phyloP scores from a whole-genome alignment of 106 monocot genomes.

The Dendrobium officinale region DNA sequence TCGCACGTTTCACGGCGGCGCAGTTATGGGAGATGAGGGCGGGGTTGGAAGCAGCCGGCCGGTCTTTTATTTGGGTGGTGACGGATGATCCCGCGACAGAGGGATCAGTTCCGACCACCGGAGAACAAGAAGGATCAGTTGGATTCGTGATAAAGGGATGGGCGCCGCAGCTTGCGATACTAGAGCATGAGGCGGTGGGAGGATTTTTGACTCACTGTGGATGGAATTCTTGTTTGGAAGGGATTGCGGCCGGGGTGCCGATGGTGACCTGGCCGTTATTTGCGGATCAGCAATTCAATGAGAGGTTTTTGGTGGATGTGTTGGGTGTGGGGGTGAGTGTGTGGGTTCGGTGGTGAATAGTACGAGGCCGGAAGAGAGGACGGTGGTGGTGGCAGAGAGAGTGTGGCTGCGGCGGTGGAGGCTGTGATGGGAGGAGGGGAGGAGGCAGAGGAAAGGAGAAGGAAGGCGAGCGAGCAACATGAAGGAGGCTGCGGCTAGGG shows the following conservation, averaged over 20 bases:
- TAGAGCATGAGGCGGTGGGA: too few relatives aligned
- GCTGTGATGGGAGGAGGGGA: neutral
- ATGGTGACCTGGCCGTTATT: slow-evolving; percentile 21
- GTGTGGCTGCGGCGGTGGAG: neutral
- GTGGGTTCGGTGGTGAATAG: neutral
- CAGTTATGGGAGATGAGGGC: too few relatives aligned
- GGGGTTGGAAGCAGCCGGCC: too few relatives aligned
- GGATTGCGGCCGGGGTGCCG: neutral
- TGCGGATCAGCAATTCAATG: slow-evolving; percentile 22
- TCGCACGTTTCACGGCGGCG: too few relatives aligned
- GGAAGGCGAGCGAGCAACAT: neutral
- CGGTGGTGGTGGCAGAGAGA: neutral
- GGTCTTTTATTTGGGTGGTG: too few relatives aligned
- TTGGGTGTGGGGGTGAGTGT: slow-evolving; percentile 6
- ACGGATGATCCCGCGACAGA: too few relatives aligned
- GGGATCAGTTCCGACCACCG: too few relatives aligned
- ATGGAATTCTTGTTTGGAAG: slow-evolving; percentile 4
- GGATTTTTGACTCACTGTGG: too few relatives aligned
- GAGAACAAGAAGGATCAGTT: too few relatives aligned
- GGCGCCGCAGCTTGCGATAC: too few relatives aligned
- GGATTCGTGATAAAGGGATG: too few relatives aligned
- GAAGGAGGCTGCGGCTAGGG: neutral
- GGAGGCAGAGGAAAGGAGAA: neutral
- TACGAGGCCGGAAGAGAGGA: neutral
- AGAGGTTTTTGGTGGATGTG: slow-evolving; percentile 16